Evolutionary conservation across 306 rosid genomes (phyloP), one percentile per base, ranked within the genome.

Genomic region (Malus sylvestris): DNA sequence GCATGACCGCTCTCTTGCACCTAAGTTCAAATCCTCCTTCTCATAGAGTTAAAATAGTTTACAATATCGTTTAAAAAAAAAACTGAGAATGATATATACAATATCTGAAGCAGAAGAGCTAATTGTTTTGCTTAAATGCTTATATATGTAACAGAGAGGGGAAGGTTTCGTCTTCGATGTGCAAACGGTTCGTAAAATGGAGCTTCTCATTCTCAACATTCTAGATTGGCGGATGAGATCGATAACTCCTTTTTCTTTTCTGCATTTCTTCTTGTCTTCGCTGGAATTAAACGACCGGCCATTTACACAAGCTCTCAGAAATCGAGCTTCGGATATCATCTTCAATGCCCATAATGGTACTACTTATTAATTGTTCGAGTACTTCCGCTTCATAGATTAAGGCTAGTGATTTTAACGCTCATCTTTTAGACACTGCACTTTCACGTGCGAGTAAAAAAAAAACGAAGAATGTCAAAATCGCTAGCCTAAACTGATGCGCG

Each of bases 171-270:
- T 74, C 42, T 88, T 92, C 65, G 89, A 90, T 57, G 82, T 75
- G 70, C 81, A 75, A 62, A 85, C 71, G 14, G 71, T 90, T 77
- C 81, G 68, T 63, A 90, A 72, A 76, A 92, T 88, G 96, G 96
- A 92, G 84, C 84, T 84, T 74, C 76, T 87, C 27, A 80, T 92
- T 79, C 96, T 92, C 1, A 93, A 89, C 35, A 70, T 91, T 33
- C 81, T 92, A 59, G 59, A 85, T 20, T 92, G 97, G 97, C 88
- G 90, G 44, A 84, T 92, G 93, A 89, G 93, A 75, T 86, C 93
- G 35, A 81, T 88, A 12, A 92, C 96, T 30, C 97, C 97, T 13
- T 90, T 92, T 68, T 85, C 91, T 49, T 92, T 92, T 81, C 72
- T 90, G 80, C 51, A 81, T 61, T 90, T 84, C 88, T 88, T 90